Conservation (phyloP, 1,284 basidiomycete genomes). For the Meira nashicola region DNA sequence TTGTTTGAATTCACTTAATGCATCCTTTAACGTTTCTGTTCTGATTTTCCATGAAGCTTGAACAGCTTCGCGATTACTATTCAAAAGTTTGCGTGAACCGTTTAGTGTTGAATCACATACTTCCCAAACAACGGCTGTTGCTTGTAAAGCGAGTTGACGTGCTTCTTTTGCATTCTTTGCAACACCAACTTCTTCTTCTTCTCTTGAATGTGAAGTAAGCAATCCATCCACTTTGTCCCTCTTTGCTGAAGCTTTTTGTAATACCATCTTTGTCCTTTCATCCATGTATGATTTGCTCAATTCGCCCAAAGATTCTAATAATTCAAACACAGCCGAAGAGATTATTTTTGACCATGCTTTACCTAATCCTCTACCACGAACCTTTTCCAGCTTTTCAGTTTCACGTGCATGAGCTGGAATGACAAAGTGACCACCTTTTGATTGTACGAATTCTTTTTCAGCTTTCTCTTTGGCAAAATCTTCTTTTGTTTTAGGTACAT, state of each 20-base stretch:
- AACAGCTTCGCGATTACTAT: conserved; percentile 14
- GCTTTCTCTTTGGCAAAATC: background rate
- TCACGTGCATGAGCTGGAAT: background rate
- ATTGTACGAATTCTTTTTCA: background rate
- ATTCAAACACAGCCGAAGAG: background rate
- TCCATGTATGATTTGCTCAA: conserved; percentile 4
- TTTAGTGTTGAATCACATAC: conserved; percentile 18
- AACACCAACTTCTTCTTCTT: too few relatives aligned
- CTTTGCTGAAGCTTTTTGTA: background rate
- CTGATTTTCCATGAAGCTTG: conserved; percentile 1
- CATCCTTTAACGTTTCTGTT: conserved; percentile 1
- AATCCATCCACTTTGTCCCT: background rate
- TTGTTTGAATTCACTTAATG: conserved; percentile 2
- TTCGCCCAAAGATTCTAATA: background rate
- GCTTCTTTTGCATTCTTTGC: background rate
- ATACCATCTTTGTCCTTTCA: background rate
- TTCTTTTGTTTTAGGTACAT: background rate
- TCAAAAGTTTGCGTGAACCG: conserved; percentile 17
- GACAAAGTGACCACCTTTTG: conserved; percentile 2
- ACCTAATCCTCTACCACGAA: conserved; percentile 2
- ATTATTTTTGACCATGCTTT: conserved; percentile 1
- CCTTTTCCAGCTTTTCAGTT: background rate
- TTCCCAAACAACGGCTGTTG: conserved; percentile 2
- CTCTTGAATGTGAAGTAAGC: too few relatives aligned
- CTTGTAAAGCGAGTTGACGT: conserved; percentile 1